phyloP scores from a whole-genome alignment of 805 yeast species.

The Wickerhamomyces sydowiorum region DNA sequence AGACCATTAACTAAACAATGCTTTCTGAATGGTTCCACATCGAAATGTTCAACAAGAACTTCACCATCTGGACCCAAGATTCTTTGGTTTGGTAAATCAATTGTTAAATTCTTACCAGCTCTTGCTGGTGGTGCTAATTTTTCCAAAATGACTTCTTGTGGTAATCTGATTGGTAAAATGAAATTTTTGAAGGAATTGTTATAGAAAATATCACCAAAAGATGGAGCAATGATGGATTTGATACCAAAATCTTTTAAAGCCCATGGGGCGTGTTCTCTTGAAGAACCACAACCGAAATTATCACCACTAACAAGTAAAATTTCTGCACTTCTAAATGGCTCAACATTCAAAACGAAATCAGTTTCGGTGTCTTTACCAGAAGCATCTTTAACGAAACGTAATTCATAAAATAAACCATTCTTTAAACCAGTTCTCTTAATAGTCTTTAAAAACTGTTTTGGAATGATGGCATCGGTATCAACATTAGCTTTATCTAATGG shows the following conservation, averaged over 20 bases:
- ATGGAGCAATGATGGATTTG: slow-evolving; percentile 92
- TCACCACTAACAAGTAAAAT: slow-evolving; percentile 90
- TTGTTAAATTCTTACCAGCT: slow-evolving; percentile 59
- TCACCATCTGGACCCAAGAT: slow-evolving; percentile 64
- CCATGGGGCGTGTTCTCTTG: slow-evolving; percentile 99
- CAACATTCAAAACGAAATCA: slow-evolving; percentile 86
- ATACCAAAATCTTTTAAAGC: slow-evolving; percentile 97
- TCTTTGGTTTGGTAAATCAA: slow-evolving; percentile 85
- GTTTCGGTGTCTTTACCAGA: slow-evolving; percentile 73
- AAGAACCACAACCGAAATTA: slow-evolving; percentile 98
- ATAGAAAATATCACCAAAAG: slow-evolving; percentile 97
- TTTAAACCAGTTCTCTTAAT: slow-evolving; percentile 94
- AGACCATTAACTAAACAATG: slow-evolving; percentile 92
- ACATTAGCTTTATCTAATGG: slow-evolving; percentile 93
- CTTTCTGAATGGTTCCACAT: slow-evolving; percentile 86
- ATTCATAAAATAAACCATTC: slow-evolving; percentile 86
- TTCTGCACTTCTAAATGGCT: slow-evolving; percentile 74
- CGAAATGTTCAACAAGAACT: slow-evolving; percentile 76
- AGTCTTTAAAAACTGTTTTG: slow-evolving; percentile 96
- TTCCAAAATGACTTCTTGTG: slow-evolving; percentile 63
- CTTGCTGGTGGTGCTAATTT: slow-evolving; percentile 79
- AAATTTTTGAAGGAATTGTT: slow-evolving; percentile 97
- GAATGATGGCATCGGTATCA: slow-evolving; percentile 98
- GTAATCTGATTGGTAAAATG: slow-evolving; percentile 85
- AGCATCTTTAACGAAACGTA: slow-evolving; percentile 66